A percentile compares a stretch with the other conserved stretches of the same genome.
These are phyloP conservation scores for Starmerella tilneyi DNA, from an alignment of 805 yeast genomes.

Conservation along the genomic window DNA sequence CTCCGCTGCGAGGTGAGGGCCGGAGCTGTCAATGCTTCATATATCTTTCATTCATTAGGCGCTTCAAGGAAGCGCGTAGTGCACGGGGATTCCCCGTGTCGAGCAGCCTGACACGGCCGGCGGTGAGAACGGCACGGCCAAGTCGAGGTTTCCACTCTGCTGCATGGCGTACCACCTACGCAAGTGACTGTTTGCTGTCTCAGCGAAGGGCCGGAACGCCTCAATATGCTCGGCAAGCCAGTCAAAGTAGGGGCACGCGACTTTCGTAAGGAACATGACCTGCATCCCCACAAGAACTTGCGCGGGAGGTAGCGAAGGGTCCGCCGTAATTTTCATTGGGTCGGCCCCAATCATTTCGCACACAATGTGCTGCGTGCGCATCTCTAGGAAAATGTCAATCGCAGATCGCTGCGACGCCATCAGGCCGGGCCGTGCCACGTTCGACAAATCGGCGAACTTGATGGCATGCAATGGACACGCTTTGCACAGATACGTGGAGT, in stretches of 20 bases:
- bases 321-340: not conserved
- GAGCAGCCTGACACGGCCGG: slow-evolving; percentile 1
- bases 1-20: too few relatives aligned
- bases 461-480: slow-evolving; percentile 40
- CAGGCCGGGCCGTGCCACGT: slow-evolving; percentile 67
- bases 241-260: slow-evolving; percentile 21
- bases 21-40: too few relatives aligned
- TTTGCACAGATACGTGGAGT: slow-evolving; percentile 34
- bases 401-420: slow-evolving; percentile 16
- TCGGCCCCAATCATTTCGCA: slow-evolving; percentile 1
- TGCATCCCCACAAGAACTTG: slow-evolving; percentile 15
- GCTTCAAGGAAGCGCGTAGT: slow-evolving; percentile 4
- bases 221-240: slow-evolving; percentile 18
- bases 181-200: slow-evolving; percentile 5
- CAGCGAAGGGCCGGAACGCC: slow-evolving; percentile 6
- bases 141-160: not conserved
- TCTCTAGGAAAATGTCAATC: slow-evolving; percentile 14
- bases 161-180: slow-evolving; percentile 57
- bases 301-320: slow-evolving; percentile 4
- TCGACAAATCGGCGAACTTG: slow-evolving; percentile 93
- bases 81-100: slow-evolving; percentile 1
- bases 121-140: slow-evolving; percentile 3
- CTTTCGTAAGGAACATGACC: slow-evolving; percentile 10
- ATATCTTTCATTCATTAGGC: not conserved
- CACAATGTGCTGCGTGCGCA: slow-evolving; percentile 9